Base-by-base conservation (phyloP, 495 filamentous ascomycete species). In the Lentithecium fluviatile region DNA sequence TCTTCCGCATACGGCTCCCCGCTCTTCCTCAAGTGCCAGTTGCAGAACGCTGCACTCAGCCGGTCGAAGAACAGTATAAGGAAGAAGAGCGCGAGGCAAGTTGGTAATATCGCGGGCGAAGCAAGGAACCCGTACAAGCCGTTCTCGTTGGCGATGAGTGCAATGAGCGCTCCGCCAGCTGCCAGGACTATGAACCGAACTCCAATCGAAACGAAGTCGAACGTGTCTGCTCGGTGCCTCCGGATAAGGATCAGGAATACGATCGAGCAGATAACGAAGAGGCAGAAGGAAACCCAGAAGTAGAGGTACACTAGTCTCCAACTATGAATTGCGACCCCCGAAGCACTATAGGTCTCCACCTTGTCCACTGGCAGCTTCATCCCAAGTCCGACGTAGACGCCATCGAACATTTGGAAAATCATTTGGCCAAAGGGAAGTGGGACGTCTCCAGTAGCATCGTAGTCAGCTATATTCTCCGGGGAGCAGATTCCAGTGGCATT, bases 231-330 rank as follows among this genome's bases (percentile, higher is more conserved):
- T 17, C 59, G 61, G 29, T 66, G 58, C 38, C 57, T 58, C 24
- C 66, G 66, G 42, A 69, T 62, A 40, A 69, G 58, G 45, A 69
- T 36, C 1, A 69, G 62, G 62, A 65, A 69, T 38, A 46, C n/a
- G 40, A 69, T 58, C 2, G 52, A 61, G 23, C 50, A 65, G 34
- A 43, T 24, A n/a, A 69, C 46, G 40, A 69, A 46, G 26, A 61
- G 8, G 50, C 46, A 49, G 45, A 69, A 62, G 19, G 52, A 65
- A 23, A 34, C 21, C 62, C 62, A 69, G 54, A 56, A 66, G 46
- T 66, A 69, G 40, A 65, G 29, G 26, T 69, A 66, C 12, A 66
- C 58, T 21, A 62, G 36, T 24, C 46, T 56, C 56, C 55, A 68
- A 29, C 51, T 61, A 15, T 52, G 21, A 20, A 56, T 19, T 12